Evolutionary conservation across 2,329 filamentous ascomycete species (phyloP).

Genomic region (Chrysosporium keratinophilum): DNA sequence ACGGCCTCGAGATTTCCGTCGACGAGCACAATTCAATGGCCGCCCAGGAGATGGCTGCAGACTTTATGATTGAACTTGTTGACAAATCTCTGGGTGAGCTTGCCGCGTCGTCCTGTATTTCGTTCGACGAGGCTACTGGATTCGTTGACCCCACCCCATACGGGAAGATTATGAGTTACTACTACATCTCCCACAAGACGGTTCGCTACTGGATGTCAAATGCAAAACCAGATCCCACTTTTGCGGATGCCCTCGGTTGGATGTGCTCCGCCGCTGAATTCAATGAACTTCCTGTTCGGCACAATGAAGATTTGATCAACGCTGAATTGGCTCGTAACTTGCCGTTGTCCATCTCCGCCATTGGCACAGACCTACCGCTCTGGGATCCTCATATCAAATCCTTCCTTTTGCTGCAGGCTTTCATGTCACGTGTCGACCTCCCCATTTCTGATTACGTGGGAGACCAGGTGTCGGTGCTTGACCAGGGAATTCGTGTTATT

Average conservation of each 20-base stretch:
- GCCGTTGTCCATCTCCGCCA: conserved; percentile 53
- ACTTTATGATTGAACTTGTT: conserved; percentile 90
- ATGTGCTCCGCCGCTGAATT: conserved; percentile 92
- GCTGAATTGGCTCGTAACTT: conserved; percentile 75
- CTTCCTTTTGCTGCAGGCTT: conserved; percentile 84
- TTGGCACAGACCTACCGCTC: conserved; percentile 61
- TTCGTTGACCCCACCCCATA: conserved; percentile 82
- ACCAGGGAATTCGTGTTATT: conserved; percentile 93
- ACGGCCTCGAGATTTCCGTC: conserved; percentile 83
- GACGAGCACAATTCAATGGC: conserved; percentile 82
- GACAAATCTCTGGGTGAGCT: conserved; percentile 75
- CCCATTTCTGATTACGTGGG: conserved; percentile 96
- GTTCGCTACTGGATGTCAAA: conserved; percentile 73
- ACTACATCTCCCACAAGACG: conserved; percentile 92
- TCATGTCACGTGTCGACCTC: conserved; percentile 84
- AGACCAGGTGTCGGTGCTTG: conserved; percentile 76
- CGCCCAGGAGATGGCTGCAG: conserved; percentile 79
- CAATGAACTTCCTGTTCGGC: conserved; percentile 90
- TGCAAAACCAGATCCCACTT: conserved; percentile 63
- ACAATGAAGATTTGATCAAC: conserved; percentile 98
- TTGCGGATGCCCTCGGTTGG: conserved; percentile 78
- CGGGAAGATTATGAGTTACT: conserved; percentile 99
- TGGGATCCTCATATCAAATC: conserved; percentile 99
- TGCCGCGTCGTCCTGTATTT: conserved; percentile 71
- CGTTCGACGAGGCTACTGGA: conserved; percentile 66